Evolutionary conservation across 2,329 filamentous ascomycete genomes (phyloP), one percentile per base, ranked within the genome.

Genomic region (Amauroascus verrucosus): DNA sequence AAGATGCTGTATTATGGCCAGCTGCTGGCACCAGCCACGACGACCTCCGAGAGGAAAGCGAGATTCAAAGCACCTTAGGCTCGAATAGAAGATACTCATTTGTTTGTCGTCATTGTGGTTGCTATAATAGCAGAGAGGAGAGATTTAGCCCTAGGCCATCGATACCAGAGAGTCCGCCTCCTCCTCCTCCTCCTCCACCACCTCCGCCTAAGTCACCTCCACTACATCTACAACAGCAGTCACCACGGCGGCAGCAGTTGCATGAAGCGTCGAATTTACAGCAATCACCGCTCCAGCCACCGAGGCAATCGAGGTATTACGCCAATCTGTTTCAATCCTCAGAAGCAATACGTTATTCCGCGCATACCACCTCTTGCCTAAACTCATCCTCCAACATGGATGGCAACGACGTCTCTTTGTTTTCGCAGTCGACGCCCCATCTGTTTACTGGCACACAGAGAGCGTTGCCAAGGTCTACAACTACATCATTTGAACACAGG

Each of bases 271-370:
- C 4, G 3, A 13, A 37, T 37, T 6, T 37, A 37, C 33, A 5
- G 11, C 37, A 18, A 40, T 9, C 37, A 40, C 37, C 14, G 37
- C n/a, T 22, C 8, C 45, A 13, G 6, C 28, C 32, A 14, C 33
- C 18, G 9, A 38, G 48, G n/a, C 48, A 50, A 6, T 45, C 50
- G 20, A 52, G 50, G 22, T 52, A 38, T n/a, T 52, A 52, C 35
- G 50, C 50, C 2, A 46, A 37, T 24, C 35, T 52, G 13, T 20
- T 24, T 13, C 30, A 46, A 11, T 18, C 8, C 7, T n/a, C 30
- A 38, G 41, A 46, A n/a, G 18, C 38, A 5, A 14, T 30, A n/a
- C 22, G 24, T n/a, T 30, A 44, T 11, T 30, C 40, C 13, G 16
- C 50, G 16, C 14, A 45, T 4, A 11, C 24, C 11, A 20, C 41